Conservation (phyloP, 169 alveolate species). For the Perkinsus chesapeaki region DNA sequence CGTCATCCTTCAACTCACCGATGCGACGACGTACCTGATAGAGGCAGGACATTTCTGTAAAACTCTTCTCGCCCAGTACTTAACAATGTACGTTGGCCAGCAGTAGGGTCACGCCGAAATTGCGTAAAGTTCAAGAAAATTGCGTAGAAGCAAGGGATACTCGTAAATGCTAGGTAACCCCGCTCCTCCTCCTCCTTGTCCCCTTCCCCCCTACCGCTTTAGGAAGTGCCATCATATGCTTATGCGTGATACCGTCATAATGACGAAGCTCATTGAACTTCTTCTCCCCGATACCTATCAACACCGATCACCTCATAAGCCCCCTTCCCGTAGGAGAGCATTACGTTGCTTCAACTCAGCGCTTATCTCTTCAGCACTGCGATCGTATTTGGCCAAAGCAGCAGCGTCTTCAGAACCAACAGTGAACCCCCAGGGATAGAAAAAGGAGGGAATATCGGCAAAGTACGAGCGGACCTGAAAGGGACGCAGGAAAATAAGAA, state of each 20-base stretch:
- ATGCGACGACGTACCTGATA: neutral
- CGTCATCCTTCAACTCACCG: neutral
- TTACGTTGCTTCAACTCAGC: neutral
- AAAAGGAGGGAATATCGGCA: slow-evolving; percentile 17
- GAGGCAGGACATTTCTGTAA: too few relatives aligned
- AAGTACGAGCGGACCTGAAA: slow-evolving; percentile 3
- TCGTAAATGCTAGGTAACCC: too few relatives aligned
- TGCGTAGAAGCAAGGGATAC: too few relatives aligned
- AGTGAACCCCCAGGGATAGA: slow-evolving; percentile 23
- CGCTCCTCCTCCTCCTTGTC: too few relatives aligned
- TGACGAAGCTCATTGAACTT: neutral
- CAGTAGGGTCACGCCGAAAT: too few relatives aligned
- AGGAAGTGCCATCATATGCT: slow-evolving; percentile 8
- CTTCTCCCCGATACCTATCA: neutral
- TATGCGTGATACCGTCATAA: slow-evolving; percentile 13
- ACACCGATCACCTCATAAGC: neutral
- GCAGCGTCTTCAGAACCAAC: neutral
- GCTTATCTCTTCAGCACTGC: neutral
- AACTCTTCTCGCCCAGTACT: too few relatives aligned
- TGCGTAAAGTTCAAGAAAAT: too few relatives aligned
- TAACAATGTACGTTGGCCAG: too few relatives aligned
- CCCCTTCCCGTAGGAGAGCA: neutral
- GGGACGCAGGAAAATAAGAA: neutral
- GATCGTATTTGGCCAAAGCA: neutral
- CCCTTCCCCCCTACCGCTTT: slow-evolving; percentile 1